Evolutionary conservation across 2,329 filamentous ascomycete genomes (phyloP), one percentile per base, ranked within the genome.

Genomic region (Alternaria dauci): DNA sequence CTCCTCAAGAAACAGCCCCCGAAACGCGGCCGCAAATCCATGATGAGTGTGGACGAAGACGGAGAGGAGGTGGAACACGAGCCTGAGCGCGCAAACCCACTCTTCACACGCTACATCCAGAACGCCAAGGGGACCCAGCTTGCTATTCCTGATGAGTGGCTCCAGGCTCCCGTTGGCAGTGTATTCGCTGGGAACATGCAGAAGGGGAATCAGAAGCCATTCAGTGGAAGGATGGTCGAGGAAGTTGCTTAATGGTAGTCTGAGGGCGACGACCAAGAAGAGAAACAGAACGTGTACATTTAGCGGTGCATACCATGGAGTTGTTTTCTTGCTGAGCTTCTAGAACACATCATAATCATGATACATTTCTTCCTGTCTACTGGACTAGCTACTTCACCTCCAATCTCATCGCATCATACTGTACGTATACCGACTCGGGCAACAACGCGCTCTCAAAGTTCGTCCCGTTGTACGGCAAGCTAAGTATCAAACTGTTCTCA

Each of bases 1-100:
- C 87, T 95, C 2, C 87, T 95, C 53, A 93, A 93, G 79, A 93
- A 94, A 75, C 92, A 94, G 76, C 91, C 91, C 1, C 89, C 91
- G 25, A 94, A 94, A 78, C 81, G 82, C 39, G 80, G 81, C 23
- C 80, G 81, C 5, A 73, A 78, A n/a, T 87, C 87, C 58, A 76
- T 79, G 53, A 25, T 25, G 80, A 78, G 26, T 75, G 77, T 52
- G 12, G 80, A 77, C 12, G 85, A 83, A 34, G 84, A 84, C 11
- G 83, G 82, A 9, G 81, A 82, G 8, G 85, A 85, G 51, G 79
- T 75, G 0, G 83, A 83, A 55, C 63, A 61, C 1, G 69, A 76
- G 1, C 83, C 75, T 2, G 80, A 81, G 38, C 86, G 81, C 64
- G 81, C 88, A 0, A 84, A 87, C 62, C 84, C 89, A 1, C 80